A percentile compares a stretch with the other conserved stretches of the same genome.
Evolutionary conservation across 345 rosid genomes (phyloP).

Genomic region (Lenwebbia sp.): DNA sequence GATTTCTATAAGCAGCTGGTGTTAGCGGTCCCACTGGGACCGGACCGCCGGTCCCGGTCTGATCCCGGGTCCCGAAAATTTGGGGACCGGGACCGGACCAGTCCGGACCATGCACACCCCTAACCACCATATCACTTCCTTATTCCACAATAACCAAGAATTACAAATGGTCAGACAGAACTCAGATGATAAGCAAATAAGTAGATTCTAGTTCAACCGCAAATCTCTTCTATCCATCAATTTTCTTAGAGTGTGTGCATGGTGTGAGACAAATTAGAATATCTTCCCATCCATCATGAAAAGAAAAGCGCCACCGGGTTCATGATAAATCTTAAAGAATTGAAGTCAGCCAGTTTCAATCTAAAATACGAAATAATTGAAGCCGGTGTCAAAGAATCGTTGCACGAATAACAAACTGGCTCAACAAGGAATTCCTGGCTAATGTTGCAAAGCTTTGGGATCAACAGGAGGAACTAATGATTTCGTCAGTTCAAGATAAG

Average conservation of each 20-base stretch:
- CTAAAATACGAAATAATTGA: background rate
- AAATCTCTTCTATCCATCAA: background rate
- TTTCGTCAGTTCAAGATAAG: constrained; percentile 19
- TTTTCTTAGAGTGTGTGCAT: background rate
- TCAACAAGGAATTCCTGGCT: background rate
- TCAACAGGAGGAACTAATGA: background rate
- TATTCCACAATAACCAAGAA: background rate
- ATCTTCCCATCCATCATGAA: background rate
- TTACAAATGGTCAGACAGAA: background rate
- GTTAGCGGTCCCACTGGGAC: too few species aligned
- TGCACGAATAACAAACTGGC: background rate
- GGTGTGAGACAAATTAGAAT: background rate
- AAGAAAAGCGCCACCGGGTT: background rate
- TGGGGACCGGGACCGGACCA: too few species aligned
- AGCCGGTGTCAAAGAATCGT: background rate
- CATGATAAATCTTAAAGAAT: background rate
- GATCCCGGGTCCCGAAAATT: too few species aligned
- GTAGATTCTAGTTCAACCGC: background rate
- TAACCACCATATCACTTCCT: background rate
- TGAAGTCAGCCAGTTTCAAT: background rate
- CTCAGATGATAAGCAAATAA: background rate
- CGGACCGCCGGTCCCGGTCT: too few species aligned
- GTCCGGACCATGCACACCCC: too few species aligned
- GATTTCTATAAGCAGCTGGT: too few species aligned
- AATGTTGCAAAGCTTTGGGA: background rate